Percentiles rank a stretch among this genome's conserved stretches.
Evolutionary conservation across 1,139 yeast species (phyloP).

Genomic region (Lodderomyces parapsilosis): DNA sequence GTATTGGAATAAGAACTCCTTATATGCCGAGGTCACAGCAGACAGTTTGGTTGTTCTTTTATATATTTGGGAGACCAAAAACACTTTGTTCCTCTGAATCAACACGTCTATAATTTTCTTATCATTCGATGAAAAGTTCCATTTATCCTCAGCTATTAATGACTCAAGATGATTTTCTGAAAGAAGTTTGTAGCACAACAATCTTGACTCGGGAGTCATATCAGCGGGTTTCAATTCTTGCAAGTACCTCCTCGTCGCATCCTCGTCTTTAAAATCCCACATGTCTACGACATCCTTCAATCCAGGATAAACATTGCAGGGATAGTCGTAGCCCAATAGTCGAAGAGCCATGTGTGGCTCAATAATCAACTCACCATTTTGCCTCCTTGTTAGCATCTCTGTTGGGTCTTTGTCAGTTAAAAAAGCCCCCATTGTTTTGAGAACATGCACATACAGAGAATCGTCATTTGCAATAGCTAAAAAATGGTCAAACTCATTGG

Average conservation of each 20-base stretch:
- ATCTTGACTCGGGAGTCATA: slow-evolving; percentile 4
- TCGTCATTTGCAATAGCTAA: slow-evolving; percentile 1
- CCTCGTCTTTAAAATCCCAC: slow-evolving; percentile 8
- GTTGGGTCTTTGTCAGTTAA: slow-evolving; percentile 7
- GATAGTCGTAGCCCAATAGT: slow-evolving; percentile 8
- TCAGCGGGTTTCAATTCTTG: slow-evolving; percentile 2
- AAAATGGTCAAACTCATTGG: slow-evolving; percentile 6
- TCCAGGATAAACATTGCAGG: slow-evolving; percentile 8
- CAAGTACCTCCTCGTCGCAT: slow-evolving; percentile 17
- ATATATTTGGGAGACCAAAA: slow-evolving; percentile 7
- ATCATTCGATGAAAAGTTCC: slow-evolving; percentile 3
- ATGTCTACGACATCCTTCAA: slow-evolving; percentile 4
- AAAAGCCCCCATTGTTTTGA: slow-evolving; percentile 8
- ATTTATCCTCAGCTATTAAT: slow-evolving; percentile 8
- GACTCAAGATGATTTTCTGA: slow-evolving; percentile 7
- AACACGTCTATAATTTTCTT: slow-evolving; percentile 7
- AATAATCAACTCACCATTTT: slow-evolving; percentile 5
- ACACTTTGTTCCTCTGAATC: neutral
- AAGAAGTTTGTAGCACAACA: slow-evolving; percentile 5
- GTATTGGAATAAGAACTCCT: slow-evolving; percentile 5
- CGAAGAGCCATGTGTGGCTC: slow-evolving; percentile 12
- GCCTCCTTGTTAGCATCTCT: slow-evolving; percentile 1
- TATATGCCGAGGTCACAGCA: slow-evolving; percentile 3
- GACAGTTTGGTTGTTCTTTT: slow-evolving; percentile 1
- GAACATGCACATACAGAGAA: slow-evolving; percentile 5